Percentiles rank a stretch among this genome's conserved stretches.
Evolutionary conservation across 2,329 filamentous ascomycete species (phyloP).

Genomic region (Pezizomycotina sp.): DNA sequence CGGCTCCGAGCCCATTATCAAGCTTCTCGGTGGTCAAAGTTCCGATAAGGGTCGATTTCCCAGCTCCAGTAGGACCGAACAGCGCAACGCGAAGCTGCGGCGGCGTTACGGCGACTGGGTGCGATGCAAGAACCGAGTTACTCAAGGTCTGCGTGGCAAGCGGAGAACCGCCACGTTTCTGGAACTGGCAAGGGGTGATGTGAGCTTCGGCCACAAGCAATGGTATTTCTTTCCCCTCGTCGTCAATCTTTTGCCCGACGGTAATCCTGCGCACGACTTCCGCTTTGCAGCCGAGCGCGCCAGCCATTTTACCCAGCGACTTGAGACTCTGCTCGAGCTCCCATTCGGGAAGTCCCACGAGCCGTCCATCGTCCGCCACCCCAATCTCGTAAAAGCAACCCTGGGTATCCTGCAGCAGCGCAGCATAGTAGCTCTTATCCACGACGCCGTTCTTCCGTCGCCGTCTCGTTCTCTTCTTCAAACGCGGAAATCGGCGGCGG

Average conservation of each 20-base stretch:
- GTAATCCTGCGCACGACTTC: constrained; percentile 65
- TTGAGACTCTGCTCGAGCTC: constrained; percentile 82
- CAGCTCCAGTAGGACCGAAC: constrained; percentile 74
- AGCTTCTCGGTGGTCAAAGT: constrained; percentile 73
- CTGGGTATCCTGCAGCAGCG: constrained; percentile 79
- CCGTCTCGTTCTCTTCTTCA: constrained; percentile 20
- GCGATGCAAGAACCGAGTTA: constrained; percentile 3
- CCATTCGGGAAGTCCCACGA: constrained; percentile 74
- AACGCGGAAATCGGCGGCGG: constrained; percentile 34
- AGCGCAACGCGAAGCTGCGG: constrained; percentile 75
- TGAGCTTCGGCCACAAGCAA: constrained; percentile 83
- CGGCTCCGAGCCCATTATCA: constrained; percentile 85
- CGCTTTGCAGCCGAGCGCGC: constrained; percentile 72
- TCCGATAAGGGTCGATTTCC: constrained; percentile 80
- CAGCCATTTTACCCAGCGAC: constrained; percentile 78
- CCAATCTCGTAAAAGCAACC: constrained; percentile 94
- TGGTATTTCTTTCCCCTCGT: constrained; percentile 45
- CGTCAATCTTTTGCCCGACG: constrained; percentile 41
- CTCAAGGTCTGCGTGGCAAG: constrained; percentile 1
- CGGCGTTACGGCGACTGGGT: constrained; percentile 29
- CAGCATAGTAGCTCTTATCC: constrained; percentile 33
- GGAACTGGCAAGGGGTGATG: constrained; percentile 54
- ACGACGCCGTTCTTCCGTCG: constrained; percentile 30
- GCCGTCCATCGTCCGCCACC: constrained; percentile 80
- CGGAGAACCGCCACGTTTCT: constrained; percentile 20